Percentiles rank a stretch among this genome's conserved stretches.
These are phyloP conservation scores for Aphanocladium album DNA, from an alignment of 2,329 filamentous ascomycete genomes.

Conservation along the genomic window DNA sequence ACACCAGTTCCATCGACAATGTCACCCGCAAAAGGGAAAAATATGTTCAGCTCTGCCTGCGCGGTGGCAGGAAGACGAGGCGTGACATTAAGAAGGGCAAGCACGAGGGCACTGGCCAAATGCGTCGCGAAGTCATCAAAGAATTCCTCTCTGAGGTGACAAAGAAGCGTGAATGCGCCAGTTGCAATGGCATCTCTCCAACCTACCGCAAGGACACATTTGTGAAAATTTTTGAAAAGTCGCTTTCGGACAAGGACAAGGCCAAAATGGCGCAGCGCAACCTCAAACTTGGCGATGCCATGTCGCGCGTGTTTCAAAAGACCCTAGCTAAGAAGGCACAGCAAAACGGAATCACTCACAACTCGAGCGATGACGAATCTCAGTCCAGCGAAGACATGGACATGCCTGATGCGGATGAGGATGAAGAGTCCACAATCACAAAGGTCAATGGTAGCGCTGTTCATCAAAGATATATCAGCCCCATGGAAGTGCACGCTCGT, in stretches of 20 bases:
- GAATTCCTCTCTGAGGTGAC: slow-evolving; percentile 74
- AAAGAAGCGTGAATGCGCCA: slow-evolving; percentile 63
- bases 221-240: slow-evolving; percentile 89
- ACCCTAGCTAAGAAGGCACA: slow-evolving; percentile 32
- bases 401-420: slow-evolving; percentile 30
- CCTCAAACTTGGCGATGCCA: slow-evolving; percentile 65
- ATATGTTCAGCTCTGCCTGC: slow-evolving; percentile 71
- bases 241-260: slow-evolving; percentile 68
- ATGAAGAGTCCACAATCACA: slow-evolving; percentile 29
- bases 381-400: slow-evolving; percentile 21
- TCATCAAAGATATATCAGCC: slow-evolving; percentile 71
- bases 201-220: slow-evolving; percentile 83
- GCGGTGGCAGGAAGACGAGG: slow-evolving; percentile 46
- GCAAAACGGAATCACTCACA: neutral
- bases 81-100: slow-evolving; percentile 58
- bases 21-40: slow-evolving; percentile 49
- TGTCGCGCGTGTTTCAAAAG: slow-evolving; percentile 41
- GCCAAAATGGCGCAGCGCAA: slow-evolving; percentile 67
- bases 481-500: slow-evolving; percentile 76
- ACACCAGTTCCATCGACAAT: slow-evolving; percentile 53
- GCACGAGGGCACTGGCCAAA: slow-evolving; percentile 76
- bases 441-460: neutral
- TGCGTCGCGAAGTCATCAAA: slow-evolving; percentile 70
- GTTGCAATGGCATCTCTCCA: slow-evolving; percentile 67
- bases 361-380: slow-evolving; percentile 35